These are phyloP conservation scores for Aspergillus hancockii DNA, from an alignment of 495 filamentous ascomycete genomes.

Conservation along the genomic window DNA sequence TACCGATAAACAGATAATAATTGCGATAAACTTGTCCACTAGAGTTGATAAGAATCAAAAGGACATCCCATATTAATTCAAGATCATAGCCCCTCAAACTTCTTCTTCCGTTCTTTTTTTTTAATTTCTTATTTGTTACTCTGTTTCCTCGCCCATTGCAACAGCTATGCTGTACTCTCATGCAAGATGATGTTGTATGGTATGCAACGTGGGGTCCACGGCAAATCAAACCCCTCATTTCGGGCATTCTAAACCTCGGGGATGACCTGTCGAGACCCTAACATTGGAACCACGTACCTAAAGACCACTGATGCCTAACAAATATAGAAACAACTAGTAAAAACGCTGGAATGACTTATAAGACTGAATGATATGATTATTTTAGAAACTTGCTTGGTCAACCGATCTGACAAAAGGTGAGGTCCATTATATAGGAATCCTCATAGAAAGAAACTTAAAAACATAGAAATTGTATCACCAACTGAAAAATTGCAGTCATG, in stretches of 20 bases:
- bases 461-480: too few relatives aligned
- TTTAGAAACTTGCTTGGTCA: too few relatives aligned
- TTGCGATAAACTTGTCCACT: neutral
- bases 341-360: too few relatives aligned
- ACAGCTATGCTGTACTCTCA: neutral
- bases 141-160: neutral
- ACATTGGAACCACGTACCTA: neutral
- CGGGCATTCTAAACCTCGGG: neutral
- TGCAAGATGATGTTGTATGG: constrained; percentile 1
- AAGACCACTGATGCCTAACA: neutral
- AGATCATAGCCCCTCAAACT: neutral
- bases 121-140: neutral
- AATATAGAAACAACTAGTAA: too few relatives aligned
- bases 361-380: too few relatives aligned
- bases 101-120: neutral
- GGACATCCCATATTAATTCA: neutral
- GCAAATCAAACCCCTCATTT: neutral
- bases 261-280: neutral
- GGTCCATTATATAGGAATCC: too few relatives aligned
- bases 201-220: neutral
- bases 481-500: too few relatives aligned
- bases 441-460: too few relatives aligned
- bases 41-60: neutral
- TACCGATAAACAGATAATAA: neutral
- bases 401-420: too few relatives aligned